Evolutionary conservation across 345 rosid species (phyloP).

Genomic region (Salix suchowensis): DNA sequence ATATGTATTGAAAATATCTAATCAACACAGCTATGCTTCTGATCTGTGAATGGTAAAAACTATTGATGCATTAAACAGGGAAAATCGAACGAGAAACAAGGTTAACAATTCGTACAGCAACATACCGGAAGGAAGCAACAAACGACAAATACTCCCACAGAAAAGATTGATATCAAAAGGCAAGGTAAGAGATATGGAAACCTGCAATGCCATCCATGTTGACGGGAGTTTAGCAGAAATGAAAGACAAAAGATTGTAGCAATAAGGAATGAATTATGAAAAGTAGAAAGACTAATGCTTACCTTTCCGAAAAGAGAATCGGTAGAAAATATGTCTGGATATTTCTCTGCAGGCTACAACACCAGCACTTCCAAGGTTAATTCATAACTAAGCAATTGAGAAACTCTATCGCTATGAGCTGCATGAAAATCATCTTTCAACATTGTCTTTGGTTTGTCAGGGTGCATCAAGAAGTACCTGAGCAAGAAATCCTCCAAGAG

Average conservation of each 20-base stretch:
- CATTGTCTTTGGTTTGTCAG: background rate
- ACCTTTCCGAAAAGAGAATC: conserved; percentile 69
- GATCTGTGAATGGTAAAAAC: background rate
- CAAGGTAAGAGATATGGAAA: conserved; percentile 81
- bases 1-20: background rate
- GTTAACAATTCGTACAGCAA: background rate
- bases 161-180: conserved; percentile 57
- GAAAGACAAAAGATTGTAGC: background rate
- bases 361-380: background rate
- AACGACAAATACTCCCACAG: conserved; percentile 38
- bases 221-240: conserved; percentile 7
- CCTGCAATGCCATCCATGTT: conserved; percentile 33
- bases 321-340: conserved; percentile 45
- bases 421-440: background rate
- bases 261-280: background rate
- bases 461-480: conserved; percentile 39
- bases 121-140: conserved; percentile 64
- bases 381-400: background rate
- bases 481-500: conserved; percentile 79
- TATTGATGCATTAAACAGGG: background rate
- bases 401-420: too few relatives aligned
- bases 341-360: conserved; percentile 67
- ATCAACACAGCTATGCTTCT: background rate
- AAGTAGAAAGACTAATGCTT: background rate
- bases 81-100: background rate